phyloP scores from a whole-genome alignment of 768 basidiomycete species.

The Lactarius hatsudake region DNA sequence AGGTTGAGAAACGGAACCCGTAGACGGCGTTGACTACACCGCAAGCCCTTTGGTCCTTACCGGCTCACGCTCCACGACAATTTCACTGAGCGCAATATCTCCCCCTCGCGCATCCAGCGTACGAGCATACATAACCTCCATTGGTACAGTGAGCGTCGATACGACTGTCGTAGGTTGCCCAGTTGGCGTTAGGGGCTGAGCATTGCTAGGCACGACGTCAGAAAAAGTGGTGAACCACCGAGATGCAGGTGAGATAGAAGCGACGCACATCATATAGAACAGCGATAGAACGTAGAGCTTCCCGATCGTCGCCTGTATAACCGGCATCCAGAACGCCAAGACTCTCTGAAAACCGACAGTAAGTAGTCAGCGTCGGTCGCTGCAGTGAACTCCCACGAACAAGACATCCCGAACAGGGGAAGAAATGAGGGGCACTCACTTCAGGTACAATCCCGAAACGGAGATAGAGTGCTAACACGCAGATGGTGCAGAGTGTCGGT shows the following conservation, averaged over 20 bases:
- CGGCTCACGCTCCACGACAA: no score
- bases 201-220: constrained; percentile 3
- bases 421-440: constrained; percentile 1
- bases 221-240: background rate
- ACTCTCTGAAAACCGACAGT: background rate
- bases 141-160: constrained; percentile 14
- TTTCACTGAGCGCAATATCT: background rate
- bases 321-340: background rate
- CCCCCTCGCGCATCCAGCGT: constrained; percentile 2
- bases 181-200: background rate
- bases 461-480: background rate
- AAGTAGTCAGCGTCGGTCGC: background rate
- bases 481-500: constrained; percentile 13
- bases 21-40: background rate
- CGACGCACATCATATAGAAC: constrained; percentile 14
- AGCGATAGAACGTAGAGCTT: constrained; percentile 23
- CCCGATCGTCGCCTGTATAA: constrained; percentile 1
- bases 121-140: background rate
- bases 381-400: background rate
- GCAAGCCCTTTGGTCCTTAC: background rate
- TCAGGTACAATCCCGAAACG: background rate
- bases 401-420: background rate
- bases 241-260: background rate
- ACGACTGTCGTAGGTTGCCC: background rate
- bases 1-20: background rate